These are phyloP conservation scores for Podila minutissima DNA, from an alignment of 192 early-diverging fungal genomes.

Conservation along the genomic window DNA sequence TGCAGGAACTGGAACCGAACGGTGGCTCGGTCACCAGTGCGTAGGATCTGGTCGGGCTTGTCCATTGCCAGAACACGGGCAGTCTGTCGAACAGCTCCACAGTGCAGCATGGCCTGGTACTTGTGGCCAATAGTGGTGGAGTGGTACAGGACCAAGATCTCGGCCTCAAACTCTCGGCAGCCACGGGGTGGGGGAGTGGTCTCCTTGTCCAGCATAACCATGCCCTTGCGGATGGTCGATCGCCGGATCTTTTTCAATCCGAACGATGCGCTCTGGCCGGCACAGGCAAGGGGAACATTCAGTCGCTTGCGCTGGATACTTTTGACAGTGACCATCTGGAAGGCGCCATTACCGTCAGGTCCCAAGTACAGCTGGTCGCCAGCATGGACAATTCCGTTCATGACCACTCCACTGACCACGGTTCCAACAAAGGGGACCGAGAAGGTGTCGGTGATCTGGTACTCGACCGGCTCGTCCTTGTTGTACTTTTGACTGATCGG, in stretches of 20 bases:
- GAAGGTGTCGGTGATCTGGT: constrained; percentile 91
- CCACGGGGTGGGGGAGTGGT: constrained; percentile 62
- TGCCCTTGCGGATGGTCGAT: constrained; percentile 83
- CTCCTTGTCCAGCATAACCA: constrained; percentile 74
- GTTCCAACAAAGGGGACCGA: constrained; percentile 92
- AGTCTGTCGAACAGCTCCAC: constrained; percentile 87
- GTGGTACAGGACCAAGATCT: constrained; percentile 91
- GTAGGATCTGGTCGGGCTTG: constrained; percentile 66
- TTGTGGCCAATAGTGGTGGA: constrained; percentile 89
- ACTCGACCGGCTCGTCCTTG: constrained; percentile 67
- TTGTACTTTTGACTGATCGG: constrained; percentile 73
- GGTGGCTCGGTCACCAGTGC: constrained; percentile 88
- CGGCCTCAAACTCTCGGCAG: constrained; percentile 85
- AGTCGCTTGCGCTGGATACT: constrained; percentile 91
- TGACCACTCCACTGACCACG: constrained; percentile 86
- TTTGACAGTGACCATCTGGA: constrained; percentile 80
- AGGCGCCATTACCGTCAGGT: constrained; percentile 86
- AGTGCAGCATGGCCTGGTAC: constrained; percentile 97
- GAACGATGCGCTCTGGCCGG: constrained; percentile 88
- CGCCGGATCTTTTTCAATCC: constrained; percentile 88
- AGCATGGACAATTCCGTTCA: constrained; percentile 75
- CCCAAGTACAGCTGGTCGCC: constrained; percentile 88
- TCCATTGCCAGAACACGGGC: constrained; percentile 83
- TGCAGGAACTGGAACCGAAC: constrained; percentile 77
- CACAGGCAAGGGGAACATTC: constrained; percentile 75